These are phyloP conservation scores for Alternaria dauci DNA, from an alignment of 2,329 filamentous ascomycete species.

Conservation along the genomic window DNA sequence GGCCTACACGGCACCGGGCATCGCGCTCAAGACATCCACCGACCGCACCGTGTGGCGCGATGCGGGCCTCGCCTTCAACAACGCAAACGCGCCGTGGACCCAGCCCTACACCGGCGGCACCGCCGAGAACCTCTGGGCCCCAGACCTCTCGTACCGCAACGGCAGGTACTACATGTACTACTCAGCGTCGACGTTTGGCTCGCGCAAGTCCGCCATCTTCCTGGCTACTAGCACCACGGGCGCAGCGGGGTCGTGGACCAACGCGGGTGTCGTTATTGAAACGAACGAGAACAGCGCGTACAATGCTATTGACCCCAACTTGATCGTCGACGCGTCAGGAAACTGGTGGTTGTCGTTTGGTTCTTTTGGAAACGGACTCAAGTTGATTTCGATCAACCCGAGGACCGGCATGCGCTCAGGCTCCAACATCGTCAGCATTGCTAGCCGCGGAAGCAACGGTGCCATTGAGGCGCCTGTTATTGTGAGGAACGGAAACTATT, in stretches of 20 bases:
- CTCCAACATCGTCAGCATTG: not conserved
- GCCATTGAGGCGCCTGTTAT: not conserved
- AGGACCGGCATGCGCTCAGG: not conserved
- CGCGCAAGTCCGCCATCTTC: not conserved
- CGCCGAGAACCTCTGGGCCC: not conserved
- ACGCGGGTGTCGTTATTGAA: not conserved
- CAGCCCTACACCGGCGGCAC: not conserved
- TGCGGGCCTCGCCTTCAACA: not conserved
- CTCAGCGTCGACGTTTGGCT: not conserved
- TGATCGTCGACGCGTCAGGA: not conserved
- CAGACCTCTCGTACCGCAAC: not conserved
- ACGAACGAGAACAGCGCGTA: not conserved
- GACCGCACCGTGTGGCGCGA: constrained; percentile 1
- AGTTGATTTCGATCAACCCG: not conserved
- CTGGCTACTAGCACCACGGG: not conserved
- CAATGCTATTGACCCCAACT: not conserved
- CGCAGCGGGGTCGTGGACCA: not conserved
- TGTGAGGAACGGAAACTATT: not conserved
- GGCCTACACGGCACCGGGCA: not conserved
- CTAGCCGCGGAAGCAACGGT: not conserved
- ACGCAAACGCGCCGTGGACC: not conserved
- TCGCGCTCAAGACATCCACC: not conserved
- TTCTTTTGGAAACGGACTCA: not conserved
- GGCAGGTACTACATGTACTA: not conserved
- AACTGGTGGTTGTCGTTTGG: not conserved